These are phyloP conservation scores for Leccinum pachyderme DNA, from an alignment of 1,284 basidiomycete species.

Conservation along the genomic window DNA sequence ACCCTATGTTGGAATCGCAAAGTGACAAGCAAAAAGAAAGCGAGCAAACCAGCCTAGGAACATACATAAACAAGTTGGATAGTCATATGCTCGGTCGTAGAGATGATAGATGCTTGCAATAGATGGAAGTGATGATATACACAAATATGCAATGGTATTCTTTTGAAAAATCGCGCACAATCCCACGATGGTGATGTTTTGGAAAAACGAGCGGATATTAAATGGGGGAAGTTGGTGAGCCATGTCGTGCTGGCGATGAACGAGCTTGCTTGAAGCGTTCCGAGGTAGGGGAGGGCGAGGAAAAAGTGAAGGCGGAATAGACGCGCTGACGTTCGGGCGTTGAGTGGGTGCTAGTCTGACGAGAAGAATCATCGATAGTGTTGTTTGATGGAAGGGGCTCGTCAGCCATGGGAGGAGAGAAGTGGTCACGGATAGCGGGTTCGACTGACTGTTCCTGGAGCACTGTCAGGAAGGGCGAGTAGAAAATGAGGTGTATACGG, in stretches of 20 bases:
- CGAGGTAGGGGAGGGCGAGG: conserved; percentile 60
- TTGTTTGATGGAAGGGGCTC: conserved; percentile 12
- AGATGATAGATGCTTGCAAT: conserved; percentile 33
- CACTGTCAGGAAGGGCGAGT: conserved; percentile 15
- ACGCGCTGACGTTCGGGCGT: conserved; percentile 70
- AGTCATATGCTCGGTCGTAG: conserved; percentile 24
- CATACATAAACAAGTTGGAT: conserved; percentile 20
- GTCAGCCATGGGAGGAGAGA: conserved; percentile 36
- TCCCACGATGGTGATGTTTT: conserved; percentile 2
- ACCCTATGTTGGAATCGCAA: conserved; percentile 26
- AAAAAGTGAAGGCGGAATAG: conserved; percentile 74
- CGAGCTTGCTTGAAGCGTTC: conserved; percentile 45
- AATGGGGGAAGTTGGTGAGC: conserved; percentile 1
- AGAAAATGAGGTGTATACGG: conserved; percentile 7
- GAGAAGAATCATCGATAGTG: conserved; percentile 27
- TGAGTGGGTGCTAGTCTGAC: conserved; percentile 43
- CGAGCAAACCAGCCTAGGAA: conserved; percentile 29
- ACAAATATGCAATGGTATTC: conserved; percentile 35
- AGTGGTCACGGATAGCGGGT: conserved; percentile 53
- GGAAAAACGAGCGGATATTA: background rate
- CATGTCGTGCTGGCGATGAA: conserved; percentile 16
- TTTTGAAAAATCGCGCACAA: conserved; percentile 19
- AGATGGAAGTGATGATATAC: conserved; percentile 36
- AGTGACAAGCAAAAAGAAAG: conserved; percentile 29
- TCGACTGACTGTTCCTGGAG: conserved; percentile 49